A percentile compares a stretch with the other conserved stretches of the same genome.
Conservation (phyloP, 768 basidiomycete species). For the Leccinellum albellum region DNA sequence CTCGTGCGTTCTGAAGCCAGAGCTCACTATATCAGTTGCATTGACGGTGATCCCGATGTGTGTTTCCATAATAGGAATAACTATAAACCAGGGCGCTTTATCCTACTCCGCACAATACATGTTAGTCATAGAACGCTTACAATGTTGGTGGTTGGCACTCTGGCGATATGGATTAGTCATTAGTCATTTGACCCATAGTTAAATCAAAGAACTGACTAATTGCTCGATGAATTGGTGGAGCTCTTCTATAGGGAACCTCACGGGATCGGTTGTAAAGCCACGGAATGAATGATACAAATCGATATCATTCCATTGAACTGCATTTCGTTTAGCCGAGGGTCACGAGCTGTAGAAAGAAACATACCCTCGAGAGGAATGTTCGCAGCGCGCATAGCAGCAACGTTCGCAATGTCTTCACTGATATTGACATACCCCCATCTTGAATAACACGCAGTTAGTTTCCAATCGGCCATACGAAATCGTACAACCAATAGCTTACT, state of each 20-base stretch:
- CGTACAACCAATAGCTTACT: conserved; percentile 29
- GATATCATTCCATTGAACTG: conserved; percentile 79
- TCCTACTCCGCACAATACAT: neutral
- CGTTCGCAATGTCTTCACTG: conserved; percentile 52
- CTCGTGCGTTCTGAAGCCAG: neutral
- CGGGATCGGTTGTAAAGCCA: conserved; percentile 68
- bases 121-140: conserved; percentile 10
- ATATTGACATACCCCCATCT: conserved; percentile 50
- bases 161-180: conserved; percentile 7
- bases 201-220: conserved; percentile 41
- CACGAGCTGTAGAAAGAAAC: neutral
- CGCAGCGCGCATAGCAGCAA: conserved; percentile 58
- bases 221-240: conserved; percentile 51
- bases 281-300: conserved; percentile 67
- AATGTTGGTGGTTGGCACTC: conserved; percentile 29
- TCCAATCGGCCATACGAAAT: neutral
- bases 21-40: conserved; percentile 56
- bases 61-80: conserved; percentile 70
- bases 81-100: conserved; percentile 27
- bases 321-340: neutral
- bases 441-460: neutral
- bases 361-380: conserved; percentile 74
- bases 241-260: conserved; percentile 54
- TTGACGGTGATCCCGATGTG: conserved; percentile 57
- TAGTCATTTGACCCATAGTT: neutral